These are phyloP conservation scores for Vigna unguiculata DNA, from an alignment of 306 rosid species.

Conservation along the genomic window DNA sequence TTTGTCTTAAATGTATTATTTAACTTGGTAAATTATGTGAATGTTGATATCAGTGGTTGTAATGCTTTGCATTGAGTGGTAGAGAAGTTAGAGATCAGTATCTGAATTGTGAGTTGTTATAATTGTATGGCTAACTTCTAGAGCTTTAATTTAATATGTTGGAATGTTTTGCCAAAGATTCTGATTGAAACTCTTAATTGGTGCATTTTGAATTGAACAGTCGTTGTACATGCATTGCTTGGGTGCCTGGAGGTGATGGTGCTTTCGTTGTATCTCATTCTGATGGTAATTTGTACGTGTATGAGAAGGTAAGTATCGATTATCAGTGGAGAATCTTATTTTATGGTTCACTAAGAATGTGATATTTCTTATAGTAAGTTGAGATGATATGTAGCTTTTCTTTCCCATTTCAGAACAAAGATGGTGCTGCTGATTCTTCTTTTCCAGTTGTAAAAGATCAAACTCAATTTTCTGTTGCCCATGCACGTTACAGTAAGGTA, in stretches of 20 bases:
- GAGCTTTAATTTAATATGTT: slow-evolving; percentile 35
- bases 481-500: slow-evolving; percentile 98
- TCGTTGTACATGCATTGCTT: slow-evolving; percentile 87
- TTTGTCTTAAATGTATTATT: not conserved
- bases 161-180: slow-evolving; percentile 22
- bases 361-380: slow-evolving; percentile 36
- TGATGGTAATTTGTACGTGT: slow-evolving; percentile 90
- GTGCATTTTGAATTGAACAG: slow-evolving; percentile 65
- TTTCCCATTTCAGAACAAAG: slow-evolving; percentile 72
- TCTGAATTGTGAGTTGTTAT: slow-evolving; percentile 21
- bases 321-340: slow-evolving; percentile 36
- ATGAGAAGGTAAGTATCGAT: slow-evolving; percentile 85
- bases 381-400: slow-evolving; percentile 33
- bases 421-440: slow-evolving; percentile 85
- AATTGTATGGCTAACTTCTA: slow-evolving; percentile 11
- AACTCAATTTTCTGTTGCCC: slow-evolving; percentile 85
- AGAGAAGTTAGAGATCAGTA: slow-evolving; percentile 15
- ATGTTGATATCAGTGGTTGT: slow-evolving; percentile 26
- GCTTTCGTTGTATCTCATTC: slow-evolving; percentile 91
- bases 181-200: slow-evolving; percentile 43
- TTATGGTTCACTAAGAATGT: slow-evolving; percentile 25
- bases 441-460: slow-evolving; percentile 89
- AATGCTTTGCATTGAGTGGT: slow-evolving; percentile 28
- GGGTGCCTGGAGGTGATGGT: slow-evolving; percentile 96
- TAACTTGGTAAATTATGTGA: slow-evolving; percentile 11